Percentiles rank a stretch among this genome's conserved stretches.
phyloP scores from a whole-genome alignment of 805 yeast genomes.

The Nakazawaea ishiwadae region DNA sequence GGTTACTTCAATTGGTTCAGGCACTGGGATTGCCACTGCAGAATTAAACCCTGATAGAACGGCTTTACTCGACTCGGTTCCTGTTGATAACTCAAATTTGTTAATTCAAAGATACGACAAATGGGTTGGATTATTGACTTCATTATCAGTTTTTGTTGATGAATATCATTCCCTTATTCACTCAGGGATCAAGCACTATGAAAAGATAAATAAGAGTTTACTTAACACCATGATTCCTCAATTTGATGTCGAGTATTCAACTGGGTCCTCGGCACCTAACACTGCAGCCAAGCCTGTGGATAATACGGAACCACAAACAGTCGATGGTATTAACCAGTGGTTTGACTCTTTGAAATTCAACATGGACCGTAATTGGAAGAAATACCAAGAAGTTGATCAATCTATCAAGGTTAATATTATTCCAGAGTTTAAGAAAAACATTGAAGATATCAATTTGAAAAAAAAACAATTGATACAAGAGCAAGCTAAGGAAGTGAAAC shows the following conservation, averaged over 20 bases:
- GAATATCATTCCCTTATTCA: slow-evolving; percentile 21
- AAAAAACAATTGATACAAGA: slow-evolving; percentile 32
- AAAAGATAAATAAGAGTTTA: slow-evolving; percentile 20
- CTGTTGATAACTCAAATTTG: slow-evolving; percentile 10
- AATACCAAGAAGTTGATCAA: slow-evolving; percentile 33
- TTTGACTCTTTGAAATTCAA: slow-evolving; percentile 21
- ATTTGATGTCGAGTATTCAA: slow-evolving; percentile 24
- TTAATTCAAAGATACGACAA: slow-evolving; percentile 22
- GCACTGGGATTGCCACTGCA: slow-evolving; percentile 10
- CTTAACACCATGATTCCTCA: slow-evolving; percentile 20
- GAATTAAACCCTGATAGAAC: slow-evolving; percentile 13
- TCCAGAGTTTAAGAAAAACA: slow-evolving; percentile 38
- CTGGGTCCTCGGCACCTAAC: slow-evolving; percentile 8
- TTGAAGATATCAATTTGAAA: slow-evolving; percentile 35
- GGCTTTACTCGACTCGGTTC: slow-evolving; percentile 7
- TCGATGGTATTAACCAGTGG: slow-evolving; percentile 22
- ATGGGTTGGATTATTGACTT: slow-evolving; percentile 20
- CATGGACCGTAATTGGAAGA: slow-evolving; percentile 27
- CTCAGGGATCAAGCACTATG: slow-evolving; percentile 19
- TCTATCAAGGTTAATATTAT: slow-evolving; percentile 31
- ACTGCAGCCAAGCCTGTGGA: slow-evolving; percentile 1
- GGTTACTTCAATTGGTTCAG: background rate
- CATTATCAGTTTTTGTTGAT: slow-evolving; percentile 21
- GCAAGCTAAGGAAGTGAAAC: slow-evolving; percentile 33
- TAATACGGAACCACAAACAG: background rate